Evolutionary conservation across 2,329 filamentous ascomycete genomes (phyloP).

Genomic region (Alternaria consortialis): DNA sequence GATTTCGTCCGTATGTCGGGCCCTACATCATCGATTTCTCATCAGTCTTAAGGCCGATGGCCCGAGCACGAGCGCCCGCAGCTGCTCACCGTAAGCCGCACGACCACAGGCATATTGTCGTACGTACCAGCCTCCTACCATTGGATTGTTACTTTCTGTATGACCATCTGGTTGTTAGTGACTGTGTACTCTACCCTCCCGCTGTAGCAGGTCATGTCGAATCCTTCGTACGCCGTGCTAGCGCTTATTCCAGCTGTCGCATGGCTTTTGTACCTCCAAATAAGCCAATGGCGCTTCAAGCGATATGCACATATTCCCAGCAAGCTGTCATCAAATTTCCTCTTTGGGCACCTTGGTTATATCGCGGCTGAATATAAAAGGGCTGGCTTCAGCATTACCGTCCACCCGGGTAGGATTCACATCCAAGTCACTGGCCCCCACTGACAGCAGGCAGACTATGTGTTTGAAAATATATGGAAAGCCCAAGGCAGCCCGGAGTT

Average conservation of each 20-base stretch:
- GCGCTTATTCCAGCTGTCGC: conserved; percentile 29
- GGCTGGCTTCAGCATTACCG: conserved; percentile 29
- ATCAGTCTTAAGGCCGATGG: neutral
- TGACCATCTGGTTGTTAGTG: neutral
- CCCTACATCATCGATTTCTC: conserved; percentile 3
- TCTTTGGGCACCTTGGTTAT: conserved; percentile 39
- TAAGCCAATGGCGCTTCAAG: conserved; percentile 41
- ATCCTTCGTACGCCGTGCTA: conserved; percentile 27
- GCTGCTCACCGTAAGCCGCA: neutral
- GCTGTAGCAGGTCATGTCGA: conserved; percentile 25
- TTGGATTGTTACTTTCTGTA: neutral
- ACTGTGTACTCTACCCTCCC: neutral
- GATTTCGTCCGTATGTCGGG: conserved; percentile 3
- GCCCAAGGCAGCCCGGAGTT: conserved; percentile 38
- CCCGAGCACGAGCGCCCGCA: conserved; percentile 2
- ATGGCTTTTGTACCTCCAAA: conserved; percentile 31
- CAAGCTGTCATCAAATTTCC: conserved; percentile 29
- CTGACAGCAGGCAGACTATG: conserved; percentile 39
- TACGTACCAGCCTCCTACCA: neutral
- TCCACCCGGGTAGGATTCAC: conserved; percentile 39
- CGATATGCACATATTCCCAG: conserved; percentile 36
- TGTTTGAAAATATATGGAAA: conserved; percentile 41
- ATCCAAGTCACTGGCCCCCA: neutral
- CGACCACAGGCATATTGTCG: neutral
- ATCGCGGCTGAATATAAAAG: conserved; percentile 40